Percentiles rank a stretch among this genome's conserved stretches.
These are phyloP conservation scores for Prunus campanulata DNA, from an alignment of 306 rosid species.

Conservation along the genomic window DNA sequence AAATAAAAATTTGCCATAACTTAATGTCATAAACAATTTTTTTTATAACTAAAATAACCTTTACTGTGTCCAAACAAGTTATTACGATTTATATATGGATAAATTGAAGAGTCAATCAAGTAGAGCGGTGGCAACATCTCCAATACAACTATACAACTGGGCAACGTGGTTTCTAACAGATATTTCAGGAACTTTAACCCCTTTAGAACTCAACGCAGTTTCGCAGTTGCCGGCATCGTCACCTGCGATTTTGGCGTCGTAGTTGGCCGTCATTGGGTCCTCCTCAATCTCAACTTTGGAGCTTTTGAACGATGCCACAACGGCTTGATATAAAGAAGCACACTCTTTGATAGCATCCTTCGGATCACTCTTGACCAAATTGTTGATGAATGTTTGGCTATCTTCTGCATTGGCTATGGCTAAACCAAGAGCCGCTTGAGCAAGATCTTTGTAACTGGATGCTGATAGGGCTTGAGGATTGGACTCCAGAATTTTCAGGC, in stretches of 20 bases:
- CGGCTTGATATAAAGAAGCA: neutral
- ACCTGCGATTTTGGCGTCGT: slow-evolving; percentile 23
- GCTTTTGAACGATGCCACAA: slow-evolving; percentile 7
- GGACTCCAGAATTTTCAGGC: slow-evolving; percentile 8
- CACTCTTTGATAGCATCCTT: slow-evolving; percentile 2
- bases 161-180: slow-evolving; percentile 6
- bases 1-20: too few species aligned
- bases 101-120: neutral
- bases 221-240: slow-evolving; percentile 9
- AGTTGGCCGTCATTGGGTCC: slow-evolving; percentile 25
- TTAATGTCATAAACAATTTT: too few species aligned
- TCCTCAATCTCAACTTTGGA: neutral
- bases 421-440: neutral
- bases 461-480: neutral
- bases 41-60: too few species aligned
- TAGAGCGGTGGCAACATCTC: neutral
- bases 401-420: neutral
- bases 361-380: neutral
- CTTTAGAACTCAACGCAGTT: neutral
- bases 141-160: neutral
- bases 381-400: neutral
- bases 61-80: neutral
- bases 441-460: neutral
- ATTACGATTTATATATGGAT: neutral
- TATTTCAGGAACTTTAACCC: slow-evolving; percentile 6